phyloP scores from a whole-genome alignment of 768 basidiomycete genomes.

The Strobilomyces echinocephalus region DNA sequence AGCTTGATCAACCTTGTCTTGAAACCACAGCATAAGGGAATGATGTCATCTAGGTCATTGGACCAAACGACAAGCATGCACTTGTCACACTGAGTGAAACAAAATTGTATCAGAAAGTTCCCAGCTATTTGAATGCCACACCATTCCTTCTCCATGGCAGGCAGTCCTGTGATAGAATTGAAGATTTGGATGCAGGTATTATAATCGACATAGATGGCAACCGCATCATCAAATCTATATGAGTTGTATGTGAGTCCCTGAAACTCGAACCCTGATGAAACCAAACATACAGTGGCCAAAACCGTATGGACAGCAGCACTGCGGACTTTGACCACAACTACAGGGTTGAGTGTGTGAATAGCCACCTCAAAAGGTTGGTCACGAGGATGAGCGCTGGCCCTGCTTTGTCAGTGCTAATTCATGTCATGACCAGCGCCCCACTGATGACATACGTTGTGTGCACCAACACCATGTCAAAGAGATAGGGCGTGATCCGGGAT shows the following conservation, averaged over 20 bases:
- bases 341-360: constrained; percentile 69
- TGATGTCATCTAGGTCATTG: constrained; percentile 74
- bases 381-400: too few species aligned
- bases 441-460: too few species aligned
- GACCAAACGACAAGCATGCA: constrained; percentile 82
- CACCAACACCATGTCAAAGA: too few species aligned
- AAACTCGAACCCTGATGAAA: neutral
- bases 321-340: constrained; percentile 78
- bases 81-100: constrained; percentile 62
- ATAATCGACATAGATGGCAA: constrained; percentile 63
- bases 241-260: constrained; percentile 1
- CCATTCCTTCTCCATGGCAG: constrained; percentile 84
- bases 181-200: constrained; percentile 87
- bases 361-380: constrained; percentile 84
- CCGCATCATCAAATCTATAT: constrained; percentile 51
- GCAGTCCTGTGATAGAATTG: constrained; percentile 61
- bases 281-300: constrained; percentile 50
- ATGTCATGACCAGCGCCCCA: too few species aligned
- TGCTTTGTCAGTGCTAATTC: too few species aligned
- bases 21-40: constrained; percentile 68
- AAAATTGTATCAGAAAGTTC: neutral
- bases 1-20: constrained; percentile 75
- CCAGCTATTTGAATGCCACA: constrained; percentile 47
- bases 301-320: constrained; percentile 80
- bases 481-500: too few species aligned